Conservation (phyloP, 2,329 filamentous ascomycete genomes). For the Trichoderma atroviride region DNA sequence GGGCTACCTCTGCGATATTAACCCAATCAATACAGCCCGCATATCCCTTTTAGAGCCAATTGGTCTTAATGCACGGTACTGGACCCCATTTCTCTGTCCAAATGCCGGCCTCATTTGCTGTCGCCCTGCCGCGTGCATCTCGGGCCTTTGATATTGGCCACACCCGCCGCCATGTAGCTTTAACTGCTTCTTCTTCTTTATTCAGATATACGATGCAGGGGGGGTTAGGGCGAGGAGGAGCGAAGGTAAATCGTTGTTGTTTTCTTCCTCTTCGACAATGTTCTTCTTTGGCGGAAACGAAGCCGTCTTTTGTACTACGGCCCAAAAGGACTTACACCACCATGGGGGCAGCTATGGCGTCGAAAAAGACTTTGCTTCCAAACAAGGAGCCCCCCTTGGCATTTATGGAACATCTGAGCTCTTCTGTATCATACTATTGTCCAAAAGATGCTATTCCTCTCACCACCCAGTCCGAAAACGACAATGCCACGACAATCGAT, state of each 20-base stretch:
- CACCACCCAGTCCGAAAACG: too few species aligned
- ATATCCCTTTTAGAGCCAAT: neutral
- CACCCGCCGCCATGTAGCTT: slow-evolving; percentile 11
- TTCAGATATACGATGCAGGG: neutral
- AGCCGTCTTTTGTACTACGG: neutral
- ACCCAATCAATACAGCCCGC: neutral
- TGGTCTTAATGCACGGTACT: neutral
- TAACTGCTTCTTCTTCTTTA: neutral
- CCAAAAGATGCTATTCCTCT: slow-evolving; percentile 30
- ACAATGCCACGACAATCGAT: neutral
- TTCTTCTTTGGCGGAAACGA: neutral
- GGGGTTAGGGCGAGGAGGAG: neutral
- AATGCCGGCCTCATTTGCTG: neutral
- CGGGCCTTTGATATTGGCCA: neutral
- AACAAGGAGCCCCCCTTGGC: slow-evolving; percentile 33
- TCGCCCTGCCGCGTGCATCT: neutral
- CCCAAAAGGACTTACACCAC: neutral
- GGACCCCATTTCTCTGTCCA: neutral
- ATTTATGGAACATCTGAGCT: slow-evolving; percentile 45
- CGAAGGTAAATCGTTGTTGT: neutral
- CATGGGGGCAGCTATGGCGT: slow-evolving; percentile 34
- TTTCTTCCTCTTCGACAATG: neutral
- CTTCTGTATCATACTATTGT: slow-evolving; percentile 42
- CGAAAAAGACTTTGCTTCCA: slow-evolving; percentile 27
- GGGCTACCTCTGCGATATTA: slow-evolving; percentile 24